Base-by-base conservation (phyloP, 2,329 filamentous ascomycete genomes). In the Aureobasidium melanogenum region DNA sequence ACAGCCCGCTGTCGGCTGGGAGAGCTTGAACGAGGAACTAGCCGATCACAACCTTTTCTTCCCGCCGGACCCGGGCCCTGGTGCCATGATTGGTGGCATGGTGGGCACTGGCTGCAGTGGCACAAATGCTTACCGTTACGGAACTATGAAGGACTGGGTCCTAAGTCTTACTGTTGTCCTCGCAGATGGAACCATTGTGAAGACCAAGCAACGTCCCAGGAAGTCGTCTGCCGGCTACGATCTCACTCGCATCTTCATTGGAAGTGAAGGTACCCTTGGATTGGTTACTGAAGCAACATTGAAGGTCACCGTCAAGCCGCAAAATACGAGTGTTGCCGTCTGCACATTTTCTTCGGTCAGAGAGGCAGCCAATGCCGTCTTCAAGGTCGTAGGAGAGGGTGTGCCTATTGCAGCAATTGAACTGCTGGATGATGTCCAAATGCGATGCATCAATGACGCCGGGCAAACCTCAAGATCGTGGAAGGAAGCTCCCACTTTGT, bases 81-180 rank as follows among this genome's bases (percentile, higher is more conserved):
- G 91, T 19, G 91, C 91, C 64, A 90, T 90, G 86, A 96, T 97
- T 68, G 91, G 91, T 62, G 91, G 91, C 60, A 91, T 91, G 88
- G 84, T 91, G 36, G 88, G 87, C 24, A 91, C 88, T 0, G 87
- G 86, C 58, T 89, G 87, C 73, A 85, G 73, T 17, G 91, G 91
- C 63, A 96, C 91, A 15, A 96, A 96, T 72, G 87, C 91, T 17
- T 96, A 95, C 77, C 83, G 91, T 62, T 96, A 96, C 73, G 92
- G 91, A 64, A 96, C 91, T 2, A 96, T 96, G 91, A 86, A 89
- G 64, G 91, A 96, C 71, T 96, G 91, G 91, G 92, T 96, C 14
- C 77, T 96, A 24, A 88, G 84, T 59, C 76, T 96, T 66, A 96
- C 91, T 0, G 89, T 96, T 4, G 91, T 96, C 12, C 81, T 96